phyloP scores from a whole-genome alignment of 75 land plant genomes.

The Adiantum capillusveneris region DNA sequence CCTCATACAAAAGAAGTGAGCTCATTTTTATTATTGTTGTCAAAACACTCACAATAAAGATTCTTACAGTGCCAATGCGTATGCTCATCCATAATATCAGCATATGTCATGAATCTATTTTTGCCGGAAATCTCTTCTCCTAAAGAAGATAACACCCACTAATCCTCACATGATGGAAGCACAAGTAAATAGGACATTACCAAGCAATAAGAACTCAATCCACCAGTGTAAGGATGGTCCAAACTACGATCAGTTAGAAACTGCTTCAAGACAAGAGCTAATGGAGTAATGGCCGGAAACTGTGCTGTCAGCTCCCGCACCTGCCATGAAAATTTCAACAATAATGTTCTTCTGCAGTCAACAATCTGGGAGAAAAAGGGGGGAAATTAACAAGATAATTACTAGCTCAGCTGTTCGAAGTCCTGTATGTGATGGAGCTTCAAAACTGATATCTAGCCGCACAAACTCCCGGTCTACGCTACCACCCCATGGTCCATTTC shows the following conservation, averaged over 20 bases:
- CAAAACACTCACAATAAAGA: too few relatives aligned
- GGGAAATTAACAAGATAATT: not conserved
- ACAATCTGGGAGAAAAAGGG: not conserved
- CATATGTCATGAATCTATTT: too few relatives aligned
- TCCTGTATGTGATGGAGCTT: conserved; percentile 87
- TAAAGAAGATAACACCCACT: too few relatives aligned
- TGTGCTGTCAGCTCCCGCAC: conserved; percentile 78
- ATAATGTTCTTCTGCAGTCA: not conserved
- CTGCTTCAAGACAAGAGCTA: conserved; percentile 86
- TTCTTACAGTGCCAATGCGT: too few relatives aligned
- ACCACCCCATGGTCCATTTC: conserved; percentile 25
- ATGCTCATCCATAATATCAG: too few relatives aligned
- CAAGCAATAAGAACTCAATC: conserved; percentile 94
- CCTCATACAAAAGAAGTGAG: too few relatives aligned
- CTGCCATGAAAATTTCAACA: conserved; percentile 27
- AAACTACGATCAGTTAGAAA: conserved; percentile 88
- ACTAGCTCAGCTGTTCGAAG: conserved; percentile 88
- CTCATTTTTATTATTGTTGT: too few relatives aligned
- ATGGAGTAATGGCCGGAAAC: conserved; percentile 78
- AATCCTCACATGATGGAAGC: too few relatives aligned
- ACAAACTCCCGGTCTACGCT: conserved; percentile 44
- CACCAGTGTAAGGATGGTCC: conserved; percentile 94
- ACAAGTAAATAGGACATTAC: conserved; percentile 31
- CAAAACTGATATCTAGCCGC: conserved; percentile 92
- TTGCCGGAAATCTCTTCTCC: too few relatives aligned